Evolutionary conservation across 352 stramenopile genomes (phyloP), one percentile per base, ranked within the genome.

Genomic region (Ophiocytium majus): DNA sequence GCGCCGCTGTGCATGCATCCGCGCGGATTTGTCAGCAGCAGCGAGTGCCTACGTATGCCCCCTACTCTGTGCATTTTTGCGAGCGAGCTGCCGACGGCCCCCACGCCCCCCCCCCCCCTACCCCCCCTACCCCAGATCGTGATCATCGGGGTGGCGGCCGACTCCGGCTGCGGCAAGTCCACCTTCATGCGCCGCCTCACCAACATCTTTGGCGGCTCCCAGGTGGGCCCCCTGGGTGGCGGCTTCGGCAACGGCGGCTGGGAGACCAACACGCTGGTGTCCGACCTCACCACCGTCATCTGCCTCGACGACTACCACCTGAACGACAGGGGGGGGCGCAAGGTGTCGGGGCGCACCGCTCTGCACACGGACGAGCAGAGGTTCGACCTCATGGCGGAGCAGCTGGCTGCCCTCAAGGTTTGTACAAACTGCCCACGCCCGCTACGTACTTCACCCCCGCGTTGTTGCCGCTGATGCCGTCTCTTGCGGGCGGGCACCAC

Each of bases 231-330:
- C 49, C 91, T 95, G 10, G 93, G 93, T 50, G 93, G 93, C 81
- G 92, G 92, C 83, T 94, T 94, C 87, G 91, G 86, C 80, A 90
- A 92, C 63, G 92, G 92, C 37, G 91, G 92, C 85, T 95, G 93
- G 93, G 93, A 95, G 86, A 95, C 93, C 31, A 95, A 95, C 90
- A 95, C 93, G 71, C 91, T 95, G 83, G 93, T 95, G 10, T 94
- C 91, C 35, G 92, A 95, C 89, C 89, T 93, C 50, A 94, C 93
- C 64, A 95, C 93, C 50, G 93, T 95, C 63, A 94, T 95, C 86
- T 95, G 93, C 88, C 89, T 95, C 79, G 93, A 95, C 90, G 93
- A 95, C 85, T 95, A 94, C 91, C 93, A 95, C 90, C 85, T 94
- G 23, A 95, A 95, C 90, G 93, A 95, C 89, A 90, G 93, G 79